Evolutionary conservation across 345 rosid genomes (phyloP).

Genomic region (Psidium guajava): DNA sequence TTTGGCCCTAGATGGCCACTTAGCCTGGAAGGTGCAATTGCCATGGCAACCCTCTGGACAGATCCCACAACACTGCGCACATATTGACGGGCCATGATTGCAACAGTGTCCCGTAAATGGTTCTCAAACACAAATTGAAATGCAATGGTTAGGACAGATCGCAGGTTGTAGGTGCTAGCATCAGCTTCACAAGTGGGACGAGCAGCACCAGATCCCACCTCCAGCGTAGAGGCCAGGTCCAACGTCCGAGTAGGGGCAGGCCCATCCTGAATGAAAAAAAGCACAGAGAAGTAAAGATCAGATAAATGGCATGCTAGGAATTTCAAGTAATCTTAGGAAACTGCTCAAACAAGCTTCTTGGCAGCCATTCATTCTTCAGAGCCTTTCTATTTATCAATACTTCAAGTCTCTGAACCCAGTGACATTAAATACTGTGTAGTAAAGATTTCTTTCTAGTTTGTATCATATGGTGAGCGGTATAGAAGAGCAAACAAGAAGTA

Average conservation of each 20-base stretch:
- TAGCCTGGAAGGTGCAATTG: constrained; percentile 66
- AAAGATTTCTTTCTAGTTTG: not conserved
- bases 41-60: constrained; percentile 96
- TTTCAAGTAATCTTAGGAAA: not conserved
- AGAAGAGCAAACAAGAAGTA: not conserved
- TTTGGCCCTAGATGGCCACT: constrained; percentile 34
- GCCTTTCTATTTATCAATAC: not conserved
- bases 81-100: constrained; percentile 93
- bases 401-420: not conserved
- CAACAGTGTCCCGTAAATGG: constrained; percentile 75
- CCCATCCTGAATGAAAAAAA: constrained; percentile 35
- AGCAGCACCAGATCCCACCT: constrained; percentile 45
- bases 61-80: constrained; percentile 82
- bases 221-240: constrained; percentile 88
- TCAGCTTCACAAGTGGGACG: constrained; percentile 52
- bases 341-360: not conserved
- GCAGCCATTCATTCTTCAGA: not conserved
- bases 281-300: not conserved
- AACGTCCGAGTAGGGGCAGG: constrained; percentile 58
- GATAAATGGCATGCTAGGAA: not conserved
- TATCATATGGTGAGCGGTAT: not conserved
- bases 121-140: constrained; percentile 85
- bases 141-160: constrained; percentile 90
- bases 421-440: not conserved
- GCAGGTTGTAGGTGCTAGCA: constrained; percentile 37